phyloP scores from a whole-genome alignment of 805 yeast genomes.

The Wickerhamomyces alni region DNA sequence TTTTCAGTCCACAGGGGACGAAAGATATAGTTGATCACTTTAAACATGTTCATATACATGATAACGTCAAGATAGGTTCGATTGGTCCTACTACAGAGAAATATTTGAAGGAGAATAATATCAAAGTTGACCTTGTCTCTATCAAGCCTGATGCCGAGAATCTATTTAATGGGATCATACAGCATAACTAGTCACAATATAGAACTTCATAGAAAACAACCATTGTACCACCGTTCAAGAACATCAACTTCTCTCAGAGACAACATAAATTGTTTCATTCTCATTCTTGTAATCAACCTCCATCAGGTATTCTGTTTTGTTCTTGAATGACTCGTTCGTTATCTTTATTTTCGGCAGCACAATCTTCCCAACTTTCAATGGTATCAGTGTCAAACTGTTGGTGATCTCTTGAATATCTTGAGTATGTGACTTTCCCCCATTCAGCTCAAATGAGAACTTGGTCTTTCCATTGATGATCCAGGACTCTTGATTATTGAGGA shows the following conservation, averaged over 20 bases:
- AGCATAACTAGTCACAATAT: too few relatives aligned
- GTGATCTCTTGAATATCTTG: constrained; percentile 7
- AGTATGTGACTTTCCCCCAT: constrained; percentile 22
- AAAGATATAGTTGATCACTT: constrained; percentile 48
- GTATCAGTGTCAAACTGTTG: constrained; percentile 50
- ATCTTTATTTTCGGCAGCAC: constrained; percentile 58
- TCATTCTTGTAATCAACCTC: constrained; percentile 66
- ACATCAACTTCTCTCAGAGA: constrained; percentile 43
- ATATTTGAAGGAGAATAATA: constrained; percentile 45
- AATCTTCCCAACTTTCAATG: constrained; percentile 71
- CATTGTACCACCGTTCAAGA: too few relatives aligned
- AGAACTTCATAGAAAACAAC: too few relatives aligned
- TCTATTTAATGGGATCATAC: constrained; percentile 33
- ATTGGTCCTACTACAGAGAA: constrained; percentile 90
- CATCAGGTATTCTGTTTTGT: constrained; percentile 33
- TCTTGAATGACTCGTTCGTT: constrained; percentile 23
- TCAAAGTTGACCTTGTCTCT: constrained; percentile 61
- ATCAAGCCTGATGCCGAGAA: constrained; percentile 65
- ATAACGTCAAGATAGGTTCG: constrained; percentile 50
- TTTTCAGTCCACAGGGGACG: constrained; percentile 91
- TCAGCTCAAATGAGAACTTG: constrained; percentile 41
- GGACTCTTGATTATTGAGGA: constrained; percentile 50
- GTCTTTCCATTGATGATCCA: constrained; percentile 82
- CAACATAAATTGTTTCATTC: constrained; percentile 61
- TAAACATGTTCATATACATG: constrained; percentile 8